These are phyloP conservation scores for Pouteria glomerata DNA, from an alignment of 148 eudicot species.

Conservation along the genomic window DNA sequence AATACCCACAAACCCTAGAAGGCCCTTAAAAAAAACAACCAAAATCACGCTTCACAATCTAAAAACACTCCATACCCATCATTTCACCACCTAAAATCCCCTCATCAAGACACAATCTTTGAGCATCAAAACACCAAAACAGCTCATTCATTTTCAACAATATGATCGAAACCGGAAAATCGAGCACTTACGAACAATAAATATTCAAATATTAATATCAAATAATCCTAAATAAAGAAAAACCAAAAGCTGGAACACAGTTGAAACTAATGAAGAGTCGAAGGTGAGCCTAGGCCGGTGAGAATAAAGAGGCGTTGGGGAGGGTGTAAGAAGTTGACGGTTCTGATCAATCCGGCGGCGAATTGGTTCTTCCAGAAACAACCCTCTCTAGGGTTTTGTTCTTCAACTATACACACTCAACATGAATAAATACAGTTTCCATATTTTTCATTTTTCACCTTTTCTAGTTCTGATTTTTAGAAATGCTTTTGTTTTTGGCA, in stretches of 20 bases:
- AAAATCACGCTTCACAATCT: too few relatives aligned
- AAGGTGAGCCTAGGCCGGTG: neutral
- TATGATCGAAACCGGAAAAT: neutral
- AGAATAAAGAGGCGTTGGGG: neutral
- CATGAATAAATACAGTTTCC: neutral
- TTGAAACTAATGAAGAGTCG: neutral
- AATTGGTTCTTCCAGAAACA: slow-evolving; percentile 29
- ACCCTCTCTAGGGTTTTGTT: slow-evolving; percentile 46
- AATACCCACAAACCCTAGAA: too few relatives aligned
- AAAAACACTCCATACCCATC: slow-evolving; percentile 14
- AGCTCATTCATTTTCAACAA: neutral
- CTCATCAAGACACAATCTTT: slow-evolving; percentile 22
- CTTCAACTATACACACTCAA: slow-evolving; percentile 2
- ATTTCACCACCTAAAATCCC: neutral
- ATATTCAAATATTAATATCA: neutral
- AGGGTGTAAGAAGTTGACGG: slow-evolving; percentile 15
- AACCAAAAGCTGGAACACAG: neutral
- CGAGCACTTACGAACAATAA: neutral
- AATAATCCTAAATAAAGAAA: neutral
- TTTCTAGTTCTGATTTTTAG: neutral
- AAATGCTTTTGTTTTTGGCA: neutral
- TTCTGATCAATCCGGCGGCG: slow-evolving; percentile 35
- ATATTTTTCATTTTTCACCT: neutral
- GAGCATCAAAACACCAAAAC: slow-evolving; percentile 12
- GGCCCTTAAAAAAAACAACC: too few relatives aligned